phyloP scores from a whole-genome alignment of 2,329 filamentous ascomycete genomes.

The Alternaria tenuissima region DNA sequence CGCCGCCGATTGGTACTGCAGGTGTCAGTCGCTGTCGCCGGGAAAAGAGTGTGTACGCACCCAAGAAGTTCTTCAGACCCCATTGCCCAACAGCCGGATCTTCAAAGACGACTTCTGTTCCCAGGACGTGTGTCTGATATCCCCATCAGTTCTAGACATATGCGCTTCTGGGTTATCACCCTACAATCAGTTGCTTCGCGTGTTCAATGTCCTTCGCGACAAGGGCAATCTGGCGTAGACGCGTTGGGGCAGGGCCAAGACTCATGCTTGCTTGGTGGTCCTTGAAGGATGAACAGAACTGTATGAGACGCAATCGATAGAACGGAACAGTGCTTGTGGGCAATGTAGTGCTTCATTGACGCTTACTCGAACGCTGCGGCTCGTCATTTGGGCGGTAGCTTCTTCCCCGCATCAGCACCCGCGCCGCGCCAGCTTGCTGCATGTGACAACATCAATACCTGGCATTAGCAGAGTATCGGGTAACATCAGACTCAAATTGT shows the following conservation, averaged over 20 bases:
- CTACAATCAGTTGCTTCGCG: slow-evolving; percentile 38
- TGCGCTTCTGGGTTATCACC: neutral
- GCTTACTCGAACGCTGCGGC: slow-evolving; percentile 8
- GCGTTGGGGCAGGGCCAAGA: slow-evolving; percentile 34
- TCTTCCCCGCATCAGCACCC: slow-evolving; percentile 13
- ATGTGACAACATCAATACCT: neutral
- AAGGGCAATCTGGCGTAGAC: slow-evolving; percentile 48
- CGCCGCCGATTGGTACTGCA: slow-evolving; percentile 54
- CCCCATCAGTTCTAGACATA: slow-evolving; percentile 4
- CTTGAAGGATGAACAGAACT: neutral
- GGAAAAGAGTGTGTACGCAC: slow-evolving; percentile 26
- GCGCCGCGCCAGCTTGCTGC: neutral
- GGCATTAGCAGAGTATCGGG: neutral
- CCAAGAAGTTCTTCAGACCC: slow-evolving; percentile 53
- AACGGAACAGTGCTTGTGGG: neutral
- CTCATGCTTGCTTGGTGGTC: slow-evolving; percentile 11
- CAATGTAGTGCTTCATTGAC: neutral
- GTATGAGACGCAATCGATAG: neutral
- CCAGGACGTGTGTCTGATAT: slow-evolving; percentile 47
- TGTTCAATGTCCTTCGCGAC: slow-evolving; percentile 41
- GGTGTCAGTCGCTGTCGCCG: slow-evolving; percentile 1
- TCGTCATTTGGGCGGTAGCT: neutral
- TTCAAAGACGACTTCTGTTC: slow-evolving; percentile 52
- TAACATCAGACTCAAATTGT: neutral
- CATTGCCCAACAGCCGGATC: slow-evolving; percentile 51